Evolutionary conservation across 1,139 yeast genomes (phyloP), one percentile per base, ranked within the genome.

Genomic region (Ogataea hybrid): DNA sequence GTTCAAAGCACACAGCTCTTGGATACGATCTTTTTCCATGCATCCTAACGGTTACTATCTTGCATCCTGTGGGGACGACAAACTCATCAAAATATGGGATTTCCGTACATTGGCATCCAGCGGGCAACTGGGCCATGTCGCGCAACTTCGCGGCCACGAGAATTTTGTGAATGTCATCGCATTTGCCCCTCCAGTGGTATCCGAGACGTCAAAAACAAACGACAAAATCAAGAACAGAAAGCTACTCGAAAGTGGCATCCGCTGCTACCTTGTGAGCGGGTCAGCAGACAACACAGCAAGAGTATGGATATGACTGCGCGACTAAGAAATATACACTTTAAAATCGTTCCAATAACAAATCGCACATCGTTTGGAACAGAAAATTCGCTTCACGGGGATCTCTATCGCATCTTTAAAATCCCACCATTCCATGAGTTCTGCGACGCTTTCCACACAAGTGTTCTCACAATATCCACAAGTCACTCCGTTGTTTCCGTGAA

Each of bases 81-180:
- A n/a, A n/a, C n/a, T n/a, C n/a, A 75, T 90, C 28, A 75, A 81
- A 47, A 67, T 87, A 22, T 90, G 97, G 97, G 95, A 89, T 61
- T 64, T 89, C 44, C 64, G 73, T 14, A 39, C 47, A 10, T 27
- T 51, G 14, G 32, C 28, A 2, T 32, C 32, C 14, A 73, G 76
- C 32, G 68, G 69, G 2, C 59, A 58, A 7, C 68, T 73, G 1
- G 66, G 68, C 37, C 79, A 85, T 30, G 67, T 79, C 8, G 65
- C 73, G 39, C 74, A 77, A 1, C 65, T 86, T 12, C 64, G 62
- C 25, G 89, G 83, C 0, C 95, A 86, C 59, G 81, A 79, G 33
- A 90, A 87, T 31, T 87, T 88, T 58, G 74, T 88, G 9, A 83
- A 79, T 53, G 71, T 77, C 37, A 67, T 86, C 6, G 70, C 71